Evolutionary conservation across 768 basidiomycete species (phyloP).

Genomic region (Galerina marginata): DNA sequence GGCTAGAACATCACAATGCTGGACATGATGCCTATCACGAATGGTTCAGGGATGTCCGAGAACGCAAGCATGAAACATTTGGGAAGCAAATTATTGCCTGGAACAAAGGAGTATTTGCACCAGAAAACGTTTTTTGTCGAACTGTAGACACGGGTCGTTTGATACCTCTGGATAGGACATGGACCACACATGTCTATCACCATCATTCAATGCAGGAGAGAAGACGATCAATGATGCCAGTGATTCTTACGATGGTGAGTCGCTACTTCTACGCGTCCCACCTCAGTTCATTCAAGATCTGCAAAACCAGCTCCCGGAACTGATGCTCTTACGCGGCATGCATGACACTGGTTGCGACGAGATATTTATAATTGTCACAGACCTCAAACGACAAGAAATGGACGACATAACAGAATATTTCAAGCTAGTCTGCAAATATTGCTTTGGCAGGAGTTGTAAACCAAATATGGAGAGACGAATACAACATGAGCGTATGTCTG

Average conservation of each 20-base stretch:
- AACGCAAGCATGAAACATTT: conserved; percentile 60
- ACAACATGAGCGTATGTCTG: conserved; percentile 68
- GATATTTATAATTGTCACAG: conserved; percentile 79
- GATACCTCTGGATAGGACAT: conserved; percentile 81
- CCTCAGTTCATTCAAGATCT: conserved; percentile 3
- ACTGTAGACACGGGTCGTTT: conserved; percentile 80
- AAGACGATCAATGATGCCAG: conserved; percentile 77
- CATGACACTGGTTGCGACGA: conserved; percentile 82
- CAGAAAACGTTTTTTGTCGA: conserved; percentile 80
- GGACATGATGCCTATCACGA: conserved; percentile 75
- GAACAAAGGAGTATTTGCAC: conserved; percentile 78
- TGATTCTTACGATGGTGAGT: conserved; percentile 80
- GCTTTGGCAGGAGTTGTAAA: conserved; percentile 67
- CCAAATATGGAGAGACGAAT: conserved; percentile 71
- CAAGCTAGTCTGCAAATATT: conserved; percentile 70
- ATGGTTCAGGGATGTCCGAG: conserved; percentile 75
- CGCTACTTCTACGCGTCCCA: neutral
- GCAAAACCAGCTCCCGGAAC: conserved; percentile 67
- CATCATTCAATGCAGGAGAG: conserved; percentile 77
- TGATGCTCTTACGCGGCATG: conserved; percentile 82
- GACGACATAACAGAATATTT: conserved; percentile 82
- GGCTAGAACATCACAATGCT: conserved; percentile 72
- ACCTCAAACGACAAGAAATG: conserved; percentile 81
- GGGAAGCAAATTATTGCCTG: conserved; percentile 58
- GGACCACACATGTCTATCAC: conserved; percentile 83